Percentiles rank a stretch among this genome's conserved stretches.
phyloP scores from a whole-genome alignment of 768 basidiomycete genomes.

The Phylloporus sp. region DNA sequence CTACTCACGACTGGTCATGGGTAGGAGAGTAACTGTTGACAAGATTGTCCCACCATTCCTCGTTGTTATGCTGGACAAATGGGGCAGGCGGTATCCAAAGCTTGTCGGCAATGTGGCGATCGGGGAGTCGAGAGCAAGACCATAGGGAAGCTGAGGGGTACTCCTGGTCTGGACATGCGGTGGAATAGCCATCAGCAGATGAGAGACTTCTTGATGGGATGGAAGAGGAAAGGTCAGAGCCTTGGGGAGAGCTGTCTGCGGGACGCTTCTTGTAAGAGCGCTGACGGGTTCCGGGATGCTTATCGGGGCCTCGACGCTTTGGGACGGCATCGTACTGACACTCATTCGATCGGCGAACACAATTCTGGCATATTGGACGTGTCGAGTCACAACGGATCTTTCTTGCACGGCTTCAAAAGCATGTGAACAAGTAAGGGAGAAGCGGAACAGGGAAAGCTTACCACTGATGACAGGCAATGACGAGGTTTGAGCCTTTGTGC shows the following conservation, averaged over 20 bases:
- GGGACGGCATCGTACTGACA: slow-evolving; percentile 79
- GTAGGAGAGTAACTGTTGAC: slow-evolving; percentile 38
- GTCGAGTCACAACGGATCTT: slow-evolving; percentile 87
- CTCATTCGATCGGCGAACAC: slow-evolving; percentile 67
- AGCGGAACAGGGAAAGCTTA: slow-evolving; percentile 39
- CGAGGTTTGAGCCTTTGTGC: slow-evolving; percentile 59
- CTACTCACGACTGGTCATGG: slow-evolving; percentile 40
- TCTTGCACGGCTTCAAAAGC: slow-evolving; percentile 61
- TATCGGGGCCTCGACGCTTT: slow-evolving; percentile 82
- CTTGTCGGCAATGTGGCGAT: slow-evolving; percentile 26
- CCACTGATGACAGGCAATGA: slow-evolving; percentile 85
- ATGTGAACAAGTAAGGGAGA: slow-evolving; percentile 28
- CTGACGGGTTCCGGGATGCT: slow-evolving; percentile 77
- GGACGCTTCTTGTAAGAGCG: slow-evolving; percentile 81
- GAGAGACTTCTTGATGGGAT: slow-evolving; percentile 24
- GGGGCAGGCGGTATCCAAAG: slow-evolving; percentile 26
- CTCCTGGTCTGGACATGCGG: slow-evolving; percentile 18
- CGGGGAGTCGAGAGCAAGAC: slow-evolving; percentile 21
- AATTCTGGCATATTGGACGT: slow-evolving; percentile 77
- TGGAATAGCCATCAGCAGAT: slow-evolving; percentile 22
- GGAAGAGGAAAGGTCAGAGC: slow-evolving; percentile 28
- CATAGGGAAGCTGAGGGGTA: background rate
- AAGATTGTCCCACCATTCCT: slow-evolving; percentile 46
- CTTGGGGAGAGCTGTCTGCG: slow-evolving; percentile 37
- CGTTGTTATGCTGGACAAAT: slow-evolving; percentile 30